Evolutionary conservation across 805 yeast species (phyloP).

Genomic region (Metschnikowia borealis): DNA sequence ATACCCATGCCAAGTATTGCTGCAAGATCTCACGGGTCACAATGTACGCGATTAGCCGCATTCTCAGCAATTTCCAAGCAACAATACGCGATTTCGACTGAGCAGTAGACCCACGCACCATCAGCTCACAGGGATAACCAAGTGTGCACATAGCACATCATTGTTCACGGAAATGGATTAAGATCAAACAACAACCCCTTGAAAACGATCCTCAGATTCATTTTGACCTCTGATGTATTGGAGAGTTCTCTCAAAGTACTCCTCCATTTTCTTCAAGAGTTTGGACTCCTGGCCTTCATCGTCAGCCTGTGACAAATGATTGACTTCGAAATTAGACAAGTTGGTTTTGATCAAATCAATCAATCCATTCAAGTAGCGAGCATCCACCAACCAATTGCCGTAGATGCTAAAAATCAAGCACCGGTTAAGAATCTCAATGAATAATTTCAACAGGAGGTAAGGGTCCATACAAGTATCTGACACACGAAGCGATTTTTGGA

Average conservation of each 20-base stretch:
- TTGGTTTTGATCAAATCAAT: constrained; percentile 76
- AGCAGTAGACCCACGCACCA: too few relatives aligned
- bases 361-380: constrained; percentile 77
- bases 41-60: background rate
- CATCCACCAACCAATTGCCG: constrained; percentile 67
- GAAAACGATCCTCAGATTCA: constrained; percentile 65
- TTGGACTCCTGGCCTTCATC: constrained; percentile 24
- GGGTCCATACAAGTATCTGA: constrained; percentile 94
- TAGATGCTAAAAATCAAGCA: constrained; percentile 82
- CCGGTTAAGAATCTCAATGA: constrained; percentile 84
- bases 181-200: constrained; percentile 34
- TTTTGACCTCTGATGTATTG: constrained; percentile 66
- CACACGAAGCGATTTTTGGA: constrained; percentile 81
- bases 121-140: too few relatives aligned
- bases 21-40: background rate
- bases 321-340: constrained; percentile 42
- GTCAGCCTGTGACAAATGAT: constrained; percentile 21
- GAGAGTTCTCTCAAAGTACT: constrained; percentile 64
- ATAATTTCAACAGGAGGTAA: constrained; percentile 67
- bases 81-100: too few relatives aligned
- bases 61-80: too few relatives aligned
- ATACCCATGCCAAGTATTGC: background rate
- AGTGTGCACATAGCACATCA: too few relatives aligned
- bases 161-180: background rate
- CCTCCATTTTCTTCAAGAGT: constrained; percentile 27